Conservation (phyloP, 331 rosid species). For the Pyracantha coccinea region DNA sequence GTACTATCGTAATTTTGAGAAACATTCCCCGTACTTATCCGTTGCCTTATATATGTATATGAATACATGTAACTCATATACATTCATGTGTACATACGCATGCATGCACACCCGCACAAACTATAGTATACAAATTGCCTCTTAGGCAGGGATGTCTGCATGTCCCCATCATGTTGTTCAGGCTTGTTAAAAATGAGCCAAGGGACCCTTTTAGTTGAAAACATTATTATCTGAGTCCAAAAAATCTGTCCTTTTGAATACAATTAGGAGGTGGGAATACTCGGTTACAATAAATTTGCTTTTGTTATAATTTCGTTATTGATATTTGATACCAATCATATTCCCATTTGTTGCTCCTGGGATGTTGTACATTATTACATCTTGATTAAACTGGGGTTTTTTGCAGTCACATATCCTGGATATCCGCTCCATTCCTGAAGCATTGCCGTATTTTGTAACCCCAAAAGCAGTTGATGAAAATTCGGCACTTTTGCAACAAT, state of each 20-base stretch:
- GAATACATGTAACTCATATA: neutral
- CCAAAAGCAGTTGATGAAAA: slow-evolving; percentile 90
- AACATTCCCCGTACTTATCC: neutral
- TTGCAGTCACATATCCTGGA: slow-evolving; percentile 80
- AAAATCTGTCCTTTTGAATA: neutral
- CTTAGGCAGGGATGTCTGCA: neutral
- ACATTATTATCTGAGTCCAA: neutral
- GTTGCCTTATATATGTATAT: neutral
- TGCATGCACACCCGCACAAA: too few relatives aligned
- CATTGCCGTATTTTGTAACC: slow-evolving; percentile 89
- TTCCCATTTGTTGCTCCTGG: neutral
- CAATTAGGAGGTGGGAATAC: neutral
- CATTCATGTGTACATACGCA: neutral
- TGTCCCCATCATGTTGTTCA: neutral
- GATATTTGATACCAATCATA: neutral
- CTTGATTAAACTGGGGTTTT: slow-evolving; percentile 5
- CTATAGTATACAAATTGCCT: neutral
- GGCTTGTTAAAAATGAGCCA: neutral
- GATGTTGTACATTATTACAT: neutral
- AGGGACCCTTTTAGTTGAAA: neutral
- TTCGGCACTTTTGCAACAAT: slow-evolving; percentile 84
- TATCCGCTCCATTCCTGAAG: slow-evolving; percentile 86
- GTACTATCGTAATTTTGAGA: neutral
- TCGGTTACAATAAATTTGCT: neutral
- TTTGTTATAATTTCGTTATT: neutral